Evolutionary conservation across 495 filamentous ascomycete species (phyloP), one percentile per base, ranked within the genome.

Genomic region (Penicillium pulvis): DNA sequence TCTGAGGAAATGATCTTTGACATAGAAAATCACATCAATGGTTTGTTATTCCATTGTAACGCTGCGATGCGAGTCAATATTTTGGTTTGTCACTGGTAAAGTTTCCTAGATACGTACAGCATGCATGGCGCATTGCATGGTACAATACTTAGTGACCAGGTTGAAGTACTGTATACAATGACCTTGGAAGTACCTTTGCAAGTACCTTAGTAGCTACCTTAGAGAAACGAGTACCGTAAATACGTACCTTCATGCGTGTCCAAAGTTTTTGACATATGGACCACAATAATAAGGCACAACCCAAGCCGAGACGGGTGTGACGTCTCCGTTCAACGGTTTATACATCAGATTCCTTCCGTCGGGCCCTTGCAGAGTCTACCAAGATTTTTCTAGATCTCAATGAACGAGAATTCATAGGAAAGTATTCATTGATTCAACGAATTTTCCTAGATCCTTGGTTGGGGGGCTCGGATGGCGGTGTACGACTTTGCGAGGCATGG

Each of bases 361-460:
- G 74, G 74, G 68, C 67, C 70, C 72, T 77, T 77, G 72, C 74
- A 77, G 72, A 30, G 46, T 31, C n/a, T 31, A 44, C 56, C 52
- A 60, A 65, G 59, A 63, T 51, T 51, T 47, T 57, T 57, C 31
- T 58, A 66, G 55, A 65, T 56, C 52, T 53, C 56, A 61, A 53
- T 49, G 53, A 60, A 61, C 68, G 56, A 60, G 54, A 57, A 39
- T 53, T 61, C 56, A 55, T 58, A n/a, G 58, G 49, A 28, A 43
- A 67, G 51, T 57, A 59, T 55, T 53, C 62, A 54, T 59, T 46
- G 64, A 60, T 66, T 62, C 67, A 70, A 63, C 62, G 58, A 60
- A 61, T 56, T 49, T 59, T 55, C 55, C 20, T 64, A 42, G 44
- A 64, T 23, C 20, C 20, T 23, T 66, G 58, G 63, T 65, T 59